These are phyloP conservation scores for Coniochaeta pulveracea DNA, from an alignment of 2,329 filamentous ascomycete species.

Conservation along the genomic window DNA sequence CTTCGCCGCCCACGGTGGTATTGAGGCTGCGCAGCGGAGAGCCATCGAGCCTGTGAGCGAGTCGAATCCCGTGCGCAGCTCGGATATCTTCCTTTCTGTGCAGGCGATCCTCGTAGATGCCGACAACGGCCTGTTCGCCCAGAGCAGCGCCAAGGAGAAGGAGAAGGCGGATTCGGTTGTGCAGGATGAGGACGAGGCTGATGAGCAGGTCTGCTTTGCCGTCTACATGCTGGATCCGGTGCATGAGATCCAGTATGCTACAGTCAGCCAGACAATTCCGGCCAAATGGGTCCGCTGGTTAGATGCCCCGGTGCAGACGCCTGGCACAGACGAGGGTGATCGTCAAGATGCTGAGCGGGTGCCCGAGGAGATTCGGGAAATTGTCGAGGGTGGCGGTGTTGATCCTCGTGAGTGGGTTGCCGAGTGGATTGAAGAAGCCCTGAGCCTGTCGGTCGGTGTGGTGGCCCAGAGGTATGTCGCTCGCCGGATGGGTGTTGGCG, in stretches of 20 bases:
- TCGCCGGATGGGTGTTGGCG: slow-evolving; percentile 88
- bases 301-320: slow-evolving; percentile 57
- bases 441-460: slow-evolving; percentile 68
- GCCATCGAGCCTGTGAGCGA: slow-evolving; percentile 72
- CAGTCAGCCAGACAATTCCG: slow-evolving; percentile 74
- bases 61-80: slow-evolving; percentile 80
- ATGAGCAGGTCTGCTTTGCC: slow-evolving; percentile 61
- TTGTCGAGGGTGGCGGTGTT: slow-evolving; percentile 63
- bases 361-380: slow-evolving; percentile 78
- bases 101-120: slow-evolving; percentile 66
- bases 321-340: slow-evolving; percentile 34
- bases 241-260: slow-evolving; percentile 78
- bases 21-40: slow-evolving; percentile 69
- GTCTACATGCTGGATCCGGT: slow-evolving; percentile 79
- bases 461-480: slow-evolving; percentile 94
- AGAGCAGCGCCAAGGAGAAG: slow-evolving; percentile 38
- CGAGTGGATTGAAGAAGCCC: slow-evolving; percentile 88
- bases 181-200: slow-evolving; percentile 36
- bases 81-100: slow-evolving; percentile 90
- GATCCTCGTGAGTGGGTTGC: slow-evolving; percentile 95
- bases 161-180: slow-evolving; percentile 43
- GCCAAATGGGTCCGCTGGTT: slow-evolving; percentile 85
- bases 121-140: slow-evolving; percentile 57
- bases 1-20: slow-evolving; percentile 64
- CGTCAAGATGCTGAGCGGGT: slow-evolving; percentile 25